Evolutionary conservation across 139 green algal species (phyloP), one percentile per base, ranked within the genome.

Genomic region (Limnomonas spitsbergensis): DNA sequence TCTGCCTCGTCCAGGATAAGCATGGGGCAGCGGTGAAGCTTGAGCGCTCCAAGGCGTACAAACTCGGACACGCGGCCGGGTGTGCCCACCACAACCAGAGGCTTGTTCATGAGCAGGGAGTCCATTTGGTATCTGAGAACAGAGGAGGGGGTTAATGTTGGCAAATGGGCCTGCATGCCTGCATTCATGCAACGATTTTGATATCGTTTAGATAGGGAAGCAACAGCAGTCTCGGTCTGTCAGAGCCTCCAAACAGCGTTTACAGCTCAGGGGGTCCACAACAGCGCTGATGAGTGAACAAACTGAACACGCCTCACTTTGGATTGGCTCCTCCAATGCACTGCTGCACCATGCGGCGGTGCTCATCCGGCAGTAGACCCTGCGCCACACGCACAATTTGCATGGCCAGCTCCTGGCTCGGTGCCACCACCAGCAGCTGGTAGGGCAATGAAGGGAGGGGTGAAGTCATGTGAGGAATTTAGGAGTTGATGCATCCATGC

Each of bases 61-160:
- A 98, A 86, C 78, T 98, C 95, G 0, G 91, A 89, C 38, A 99
- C 53, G 0, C 96, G 84, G 2, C 96, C 96, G 1, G 96, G 96
- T 1, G 96, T 99, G 72, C 96, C 96, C 29, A 98, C 96, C 29
- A 98, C 93, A 53, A 99, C 80, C 1, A 95, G 38, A 1, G 96
- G 96, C 80, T 88, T 88, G 77, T 95, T 83, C 1, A 83, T 38
- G 38, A 92, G 90, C 52, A 99, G 78, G 0, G 91, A 93, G 61
- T 98, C 90, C 77, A 90, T 76, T 69, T 76, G 69, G 14, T n/a
- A n/a, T 61, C 47, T 61, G n/a, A n/a, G n/a, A n/a, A n/a, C n/a
- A n/a, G n/a, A n/a, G n/a, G n/a, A n/a, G n/a, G n/a, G n/a, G n/a
- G n/a, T n/a, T n/a, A n/a, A n/a, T n/a, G n/a, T n/a, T n/a, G n/a